Evolutionary conservation across 129 eudicot species (phyloP), one percentile per base, ranked within the genome.

Genomic region (Pseudognaphalium luteoalbum): DNA sequence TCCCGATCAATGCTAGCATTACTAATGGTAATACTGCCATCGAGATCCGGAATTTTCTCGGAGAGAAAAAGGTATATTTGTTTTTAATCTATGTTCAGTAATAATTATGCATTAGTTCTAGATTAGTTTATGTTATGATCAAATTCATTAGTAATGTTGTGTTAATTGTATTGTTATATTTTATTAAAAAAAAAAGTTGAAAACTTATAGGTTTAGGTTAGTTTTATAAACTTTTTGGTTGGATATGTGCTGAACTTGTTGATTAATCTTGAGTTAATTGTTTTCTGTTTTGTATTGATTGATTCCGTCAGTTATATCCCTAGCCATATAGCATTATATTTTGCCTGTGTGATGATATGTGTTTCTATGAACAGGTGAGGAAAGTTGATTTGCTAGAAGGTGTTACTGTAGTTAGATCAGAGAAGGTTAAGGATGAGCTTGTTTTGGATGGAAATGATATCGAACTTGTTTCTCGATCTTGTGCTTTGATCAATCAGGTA

Each of bases 401-500:
- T 7, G 88, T 85, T 10, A 37, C 79, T 10, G 76, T 85, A 12
- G 51, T 85, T 9, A 59, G 88, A 61, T 85, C 88, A 16, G 88
- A 85, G 69, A 85, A 85, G 68, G 88, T 85, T 20, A 85, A 85
- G 75, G 88, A 85, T 61, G 86, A 85, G 32, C 81, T 85, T 3
- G 54, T 85, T 20, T 62, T 82, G 79, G 88, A 85, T 70, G 88
- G 88, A 44, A 85, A 78, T 70, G 88, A 85, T 63, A 85, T 82
- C 28, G 88, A 85, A 64, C 86, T 85, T 28, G 88, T 85, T 70
- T 85, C 88, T 28, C 83, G 88, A 29, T 85, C 88, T 25, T 81
- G 83, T 75, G 88, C 88, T 17, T 66, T 85, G 73, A 85, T 85
- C 16, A 85, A 85, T 83, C 88, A 85, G 78, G 88, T 85, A 81